Evolutionary conservation across 148 eudicot genomes (phyloP).

Genomic region (Rhododendron molle): DNA sequence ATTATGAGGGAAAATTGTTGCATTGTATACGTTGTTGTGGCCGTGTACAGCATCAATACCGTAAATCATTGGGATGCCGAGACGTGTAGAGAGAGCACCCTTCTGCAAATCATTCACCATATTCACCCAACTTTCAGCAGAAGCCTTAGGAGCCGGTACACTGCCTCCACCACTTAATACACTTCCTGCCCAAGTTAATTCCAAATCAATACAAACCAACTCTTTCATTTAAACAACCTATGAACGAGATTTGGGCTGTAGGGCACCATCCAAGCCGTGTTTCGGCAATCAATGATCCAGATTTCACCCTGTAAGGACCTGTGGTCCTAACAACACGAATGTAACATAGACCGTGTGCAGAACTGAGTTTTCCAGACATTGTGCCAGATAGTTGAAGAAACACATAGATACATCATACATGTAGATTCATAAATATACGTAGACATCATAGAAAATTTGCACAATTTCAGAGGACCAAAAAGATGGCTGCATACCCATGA

Average conservation of each 20-base stretch:
- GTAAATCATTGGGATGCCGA: conserved; percentile 20
- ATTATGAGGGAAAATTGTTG: conserved; percentile 19
- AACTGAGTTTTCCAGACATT: not conserved
- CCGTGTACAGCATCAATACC: conserved; percentile 21
- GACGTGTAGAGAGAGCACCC: conserved; percentile 17
- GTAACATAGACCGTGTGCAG: not conserved
- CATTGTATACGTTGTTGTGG: conserved; percentile 16
- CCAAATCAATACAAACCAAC: not conserved
- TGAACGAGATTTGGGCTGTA: too few relatives aligned
- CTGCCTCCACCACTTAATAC: conserved; percentile 21
- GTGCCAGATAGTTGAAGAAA: not conserved
- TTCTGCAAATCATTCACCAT: conserved; percentile 16
- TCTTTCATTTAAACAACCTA: not conserved
- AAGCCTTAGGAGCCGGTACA: conserved; percentile 14
- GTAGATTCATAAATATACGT: not conserved
- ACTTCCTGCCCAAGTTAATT: conserved; percentile 4
- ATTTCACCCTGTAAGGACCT: not conserved
- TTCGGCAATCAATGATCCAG: too few relatives aligned
- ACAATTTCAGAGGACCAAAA: not conserved
- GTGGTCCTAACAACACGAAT: not conserved
- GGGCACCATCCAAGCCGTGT: too few relatives aligned
- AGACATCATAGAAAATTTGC: not conserved
- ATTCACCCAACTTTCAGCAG: conserved; percentile 9
- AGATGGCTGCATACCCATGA: not conserved
- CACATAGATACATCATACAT: not conserved